Percentiles rank a stretch among this genome's conserved stretches.
Conservation (phyloP, 495 filamentous ascomycete species). For the Trichocladium uniseriatum region DNA sequence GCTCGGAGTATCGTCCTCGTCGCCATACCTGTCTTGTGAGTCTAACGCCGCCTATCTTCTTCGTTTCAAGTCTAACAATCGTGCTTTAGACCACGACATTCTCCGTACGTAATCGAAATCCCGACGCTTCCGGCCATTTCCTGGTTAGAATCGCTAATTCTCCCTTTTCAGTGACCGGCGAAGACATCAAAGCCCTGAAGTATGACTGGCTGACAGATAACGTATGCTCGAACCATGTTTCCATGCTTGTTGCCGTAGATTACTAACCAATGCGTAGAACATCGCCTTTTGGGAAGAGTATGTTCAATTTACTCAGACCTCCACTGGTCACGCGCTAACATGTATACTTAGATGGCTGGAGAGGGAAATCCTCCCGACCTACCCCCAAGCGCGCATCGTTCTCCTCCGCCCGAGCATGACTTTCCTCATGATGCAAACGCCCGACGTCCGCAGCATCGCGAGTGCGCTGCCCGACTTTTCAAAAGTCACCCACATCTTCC, state of each 20-base stretch:
- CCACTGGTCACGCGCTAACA: too few relatives aligned
- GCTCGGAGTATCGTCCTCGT: slow-evolving; percentile 25
- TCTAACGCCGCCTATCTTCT: background rate
- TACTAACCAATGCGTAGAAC: slow-evolving; percentile 39
- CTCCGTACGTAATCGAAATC: slow-evolving; percentile 27
- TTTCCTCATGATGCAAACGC: slow-evolving; percentile 81
- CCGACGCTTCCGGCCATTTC: background rate
- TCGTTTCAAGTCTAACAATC: slow-evolving; percentile 2
- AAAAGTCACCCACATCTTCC: slow-evolving; percentile 85
- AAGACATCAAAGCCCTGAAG: slow-evolving; percentile 80
- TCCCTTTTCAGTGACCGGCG: slow-evolving; percentile 36
- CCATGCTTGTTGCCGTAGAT: slow-evolving; percentile 8
- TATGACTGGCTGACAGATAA: slow-evolving; percentile 98
- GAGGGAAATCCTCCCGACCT: slow-evolving; percentile 68
- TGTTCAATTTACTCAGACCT: too few relatives aligned
- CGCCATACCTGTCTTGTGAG: slow-evolving; percentile 39
- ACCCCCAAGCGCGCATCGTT: slow-evolving; percentile 72
- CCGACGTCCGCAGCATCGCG: slow-evolving; percentile 62
- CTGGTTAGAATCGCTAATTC: slow-evolving; percentile 9
- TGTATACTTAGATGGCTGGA: slow-evolving; percentile 63
- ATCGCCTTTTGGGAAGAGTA: slow-evolving; percentile 99
- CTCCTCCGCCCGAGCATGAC: slow-evolving; percentile 90
- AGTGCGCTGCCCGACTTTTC: slow-evolving; percentile 70
- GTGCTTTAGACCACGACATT: slow-evolving; percentile 34
- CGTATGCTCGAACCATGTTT: slow-evolving; percentile 42